A percentile compares a stretch with the other conserved stretches of the same genome.
These are phyloP conservation scores for Talaromyces sp. DNA, from an alignment of 2,329 filamentous ascomycete genomes.

Conservation along the genomic window DNA sequence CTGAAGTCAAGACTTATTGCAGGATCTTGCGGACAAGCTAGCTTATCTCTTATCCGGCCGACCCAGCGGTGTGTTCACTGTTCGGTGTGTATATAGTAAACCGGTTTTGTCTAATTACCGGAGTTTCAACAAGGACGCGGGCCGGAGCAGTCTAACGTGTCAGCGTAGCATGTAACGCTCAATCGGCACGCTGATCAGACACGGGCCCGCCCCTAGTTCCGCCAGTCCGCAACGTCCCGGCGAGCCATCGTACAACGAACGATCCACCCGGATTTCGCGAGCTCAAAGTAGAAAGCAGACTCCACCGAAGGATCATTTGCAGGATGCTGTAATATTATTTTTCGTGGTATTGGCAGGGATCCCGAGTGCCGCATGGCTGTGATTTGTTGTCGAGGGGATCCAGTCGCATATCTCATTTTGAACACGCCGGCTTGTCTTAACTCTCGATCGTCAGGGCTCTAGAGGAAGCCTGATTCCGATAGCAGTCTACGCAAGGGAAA, in stretches of 20 bases:
- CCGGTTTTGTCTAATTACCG: background rate
- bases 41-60: background rate
- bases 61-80: background rate
- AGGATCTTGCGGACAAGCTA: background rate
- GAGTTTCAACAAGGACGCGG: background rate
- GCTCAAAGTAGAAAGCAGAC: background rate
- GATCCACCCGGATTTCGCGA: background rate
- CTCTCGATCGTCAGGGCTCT: conserved; percentile 21
- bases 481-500: conserved; percentile 45
- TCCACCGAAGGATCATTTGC: conserved; percentile 9
- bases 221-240: background rate
- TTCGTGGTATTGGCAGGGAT: background rate
- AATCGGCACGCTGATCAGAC: conserved; percentile 4
- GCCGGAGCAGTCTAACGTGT: conserved; percentile 5
- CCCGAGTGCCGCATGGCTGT: background rate
- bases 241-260: background rate
- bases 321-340: background rate
- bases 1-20: background rate
- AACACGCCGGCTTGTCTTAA: conserved; percentile 5
- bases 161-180: conserved; percentile 6
- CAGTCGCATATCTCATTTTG: background rate
- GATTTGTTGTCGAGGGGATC: conserved; percentile 3
- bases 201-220: background rate
- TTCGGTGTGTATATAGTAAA: background rate
- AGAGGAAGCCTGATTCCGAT: conserved; percentile 49